Base-by-base conservation (phyloP, 306 rosid genomes). In the Cucumis cinereus region DNA sequence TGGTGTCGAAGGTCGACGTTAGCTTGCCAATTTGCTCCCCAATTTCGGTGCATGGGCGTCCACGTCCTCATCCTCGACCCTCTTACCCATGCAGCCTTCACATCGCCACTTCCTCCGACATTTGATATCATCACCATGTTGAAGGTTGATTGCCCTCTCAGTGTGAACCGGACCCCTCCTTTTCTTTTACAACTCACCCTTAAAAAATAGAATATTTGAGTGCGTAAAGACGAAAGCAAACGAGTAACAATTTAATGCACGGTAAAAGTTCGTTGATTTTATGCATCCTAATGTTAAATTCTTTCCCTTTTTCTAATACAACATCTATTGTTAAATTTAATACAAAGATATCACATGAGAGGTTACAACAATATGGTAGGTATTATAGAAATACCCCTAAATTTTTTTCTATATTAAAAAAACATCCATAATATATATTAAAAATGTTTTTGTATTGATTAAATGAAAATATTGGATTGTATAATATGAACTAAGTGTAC, bases 21-120 rank as follows among this genome's bases (percentile, higher is more conserved):
- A 86, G 87, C 87, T 26, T 92, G 98, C 96, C 96, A 92, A 73
- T 90, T 90, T 1, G 92, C 98, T 0, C 96, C 98, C 96, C 96
- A 90, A 10, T 92, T 92, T 26, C 98, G 79, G n/a, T 86, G 94
- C 94, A 92, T 85, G n/a, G 87, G 67, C 71, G 74, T 56, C 98
- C 98, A 92, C 5, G 67, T 60, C 28, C 84, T 77, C 64, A 69
- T 82, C 68, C 80, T 81, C 2, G 88, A 86, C 13, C 89, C 87
- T 67, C 81, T 84, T 8, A 90, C 84, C 98, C 91, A 90, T 43
- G 85, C 91, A 2, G 17, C 82, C 81, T 83, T 90, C 64, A 87
- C 81, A 30, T 88, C 96, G 0, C 98, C 96, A 9, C 92, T 86
- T 0, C 96, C 98, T 8, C 98, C 98, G 0, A 92, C 85, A 75